These are phyloP conservation scores for Russula sp. DNA, from an alignment of 768 basidiomycete genomes.

Conservation along the genomic window DNA sequence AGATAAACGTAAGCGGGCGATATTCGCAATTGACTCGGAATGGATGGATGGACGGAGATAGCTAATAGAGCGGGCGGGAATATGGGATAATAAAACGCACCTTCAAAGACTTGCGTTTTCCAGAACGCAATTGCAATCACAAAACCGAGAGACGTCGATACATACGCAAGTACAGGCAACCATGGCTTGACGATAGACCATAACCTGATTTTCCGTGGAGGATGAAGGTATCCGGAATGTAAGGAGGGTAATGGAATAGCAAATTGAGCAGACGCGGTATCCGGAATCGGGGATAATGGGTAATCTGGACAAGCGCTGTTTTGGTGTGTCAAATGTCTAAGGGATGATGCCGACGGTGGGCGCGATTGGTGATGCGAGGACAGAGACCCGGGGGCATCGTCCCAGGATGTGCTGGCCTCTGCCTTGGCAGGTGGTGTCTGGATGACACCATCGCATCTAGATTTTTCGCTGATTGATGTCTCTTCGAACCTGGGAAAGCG, in stretches of 20 bases:
- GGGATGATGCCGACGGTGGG: conserved; percentile 15
- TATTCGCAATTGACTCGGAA: conserved; percentile 17
- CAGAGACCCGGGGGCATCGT: background rate
- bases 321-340: conserved; percentile 18
- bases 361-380: conserved; percentile 16
- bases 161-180: conserved; percentile 76
- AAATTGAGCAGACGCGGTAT: conserved; percentile 18
- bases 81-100: conserved; percentile 45
- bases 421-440: conserved; percentile 8
- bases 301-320: conserved; percentile 8
- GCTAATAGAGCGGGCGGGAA: conserved; percentile 16
- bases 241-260: conserved; percentile 28
- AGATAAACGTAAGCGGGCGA: conserved; percentile 25
- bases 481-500: conserved; percentile 21
- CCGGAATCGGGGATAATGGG: conserved; percentile 10
- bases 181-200: conserved; percentile 64
- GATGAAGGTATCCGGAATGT: conserved; percentile 27
- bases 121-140: conserved; percentile 80
- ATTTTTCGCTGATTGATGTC: conserved; percentile 13
- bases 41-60: conserved; percentile 24
- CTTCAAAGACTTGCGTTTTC: conserved; percentile 75
- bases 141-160: conserved; percentile 72
- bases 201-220: conserved; percentile 28
- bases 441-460: conserved; percentile 5
- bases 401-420: conserved; percentile 6